Evolutionary conservation across 2,329 filamentous ascomycete species (phyloP).

Genomic region (Botryotinia globosa): DNA sequence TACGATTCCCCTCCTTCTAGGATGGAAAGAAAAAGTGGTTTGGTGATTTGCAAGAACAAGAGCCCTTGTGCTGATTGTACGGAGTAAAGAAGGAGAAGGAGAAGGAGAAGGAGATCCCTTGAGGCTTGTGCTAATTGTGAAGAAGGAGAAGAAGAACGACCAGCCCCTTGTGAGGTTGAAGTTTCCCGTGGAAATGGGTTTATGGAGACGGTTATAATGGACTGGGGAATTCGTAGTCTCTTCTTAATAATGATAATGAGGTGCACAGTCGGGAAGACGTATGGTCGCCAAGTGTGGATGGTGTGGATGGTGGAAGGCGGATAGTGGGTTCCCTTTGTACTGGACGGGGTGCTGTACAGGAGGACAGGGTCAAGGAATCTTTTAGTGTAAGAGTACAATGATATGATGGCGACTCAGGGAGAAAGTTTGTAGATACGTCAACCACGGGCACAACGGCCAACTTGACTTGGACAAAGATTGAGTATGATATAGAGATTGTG

Average conservation of each 20-base stretch:
- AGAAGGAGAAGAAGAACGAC: background rate
- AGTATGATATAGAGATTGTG: background rate
- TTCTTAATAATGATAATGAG: background rate
- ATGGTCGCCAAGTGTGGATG: conserved; percentile 1
- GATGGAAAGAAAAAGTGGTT: background rate
- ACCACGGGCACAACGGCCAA: conserved; percentile 3
- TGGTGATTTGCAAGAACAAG: background rate
- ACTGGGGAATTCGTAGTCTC: conserved; percentile 7
- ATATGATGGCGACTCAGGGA: background rate
- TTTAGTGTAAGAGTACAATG: background rate
- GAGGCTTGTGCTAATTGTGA: background rate
- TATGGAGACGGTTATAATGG: background rate
- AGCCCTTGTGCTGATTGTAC: background rate
- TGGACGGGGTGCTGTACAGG: background rate
- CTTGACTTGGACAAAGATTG: background rate
- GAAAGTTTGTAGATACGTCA: background rate
- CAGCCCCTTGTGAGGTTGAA: background rate
- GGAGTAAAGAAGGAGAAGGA: background rate
- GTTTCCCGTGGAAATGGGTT: background rate
- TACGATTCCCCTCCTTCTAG: background rate
- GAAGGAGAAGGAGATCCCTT: background rate
- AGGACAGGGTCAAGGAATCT: conserved; percentile 7
- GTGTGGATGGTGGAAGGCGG: conserved; percentile 4
- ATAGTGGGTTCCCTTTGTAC: conserved; percentile 12
- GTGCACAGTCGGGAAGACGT: conserved; percentile 12